Percentiles rank a stretch among this genome's conserved stretches.
Conservation (phyloP, 2,329 filamentous ascomycete genomes). For the Cladophialophora psammophila region DNA sequence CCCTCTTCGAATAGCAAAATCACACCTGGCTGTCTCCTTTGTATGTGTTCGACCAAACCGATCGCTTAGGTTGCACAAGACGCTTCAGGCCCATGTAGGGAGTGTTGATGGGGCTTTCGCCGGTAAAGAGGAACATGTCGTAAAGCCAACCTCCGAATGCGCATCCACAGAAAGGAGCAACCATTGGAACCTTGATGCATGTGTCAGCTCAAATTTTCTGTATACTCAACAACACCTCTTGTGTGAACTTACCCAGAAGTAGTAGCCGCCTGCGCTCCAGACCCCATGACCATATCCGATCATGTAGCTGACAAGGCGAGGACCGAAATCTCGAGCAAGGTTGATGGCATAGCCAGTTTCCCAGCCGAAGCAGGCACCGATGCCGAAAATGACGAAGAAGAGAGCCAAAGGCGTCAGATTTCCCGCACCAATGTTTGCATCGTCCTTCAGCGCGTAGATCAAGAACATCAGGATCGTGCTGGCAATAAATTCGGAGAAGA, state of each 20-base stretch:
- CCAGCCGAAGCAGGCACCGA: constrained; percentile 77
- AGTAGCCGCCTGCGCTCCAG: constrained; percentile 72
- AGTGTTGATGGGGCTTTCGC: constrained; percentile 70
- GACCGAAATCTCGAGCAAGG: constrained; percentile 74
- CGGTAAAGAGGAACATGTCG: constrained; percentile 73
- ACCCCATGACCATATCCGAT: constrained; percentile 73
- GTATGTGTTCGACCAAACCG: constrained; percentile 39
- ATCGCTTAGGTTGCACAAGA: constrained; percentile 47
- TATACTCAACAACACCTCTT: not conserved
- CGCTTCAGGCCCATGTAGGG: constrained; percentile 69
- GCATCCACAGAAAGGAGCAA: constrained; percentile 72
- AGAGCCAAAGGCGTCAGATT: constrained; percentile 66
- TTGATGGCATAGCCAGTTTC: constrained; percentile 81
- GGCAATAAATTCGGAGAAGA: constrained; percentile 76
- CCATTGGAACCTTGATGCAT: constrained; percentile 68
- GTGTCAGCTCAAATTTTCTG: constrained; percentile 25
- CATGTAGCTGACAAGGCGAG: constrained; percentile 70
- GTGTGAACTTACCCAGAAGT: constrained; percentile 68
- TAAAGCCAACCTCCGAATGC: constrained; percentile 71
- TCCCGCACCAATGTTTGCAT: constrained; percentile 60
- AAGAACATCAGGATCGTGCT: constrained; percentile 73
- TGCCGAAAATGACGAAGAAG: constrained; percentile 76
- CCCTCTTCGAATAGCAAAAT: not conserved
- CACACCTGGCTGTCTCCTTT: constrained; percentile 31
- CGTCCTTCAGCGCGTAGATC: constrained; percentile 70